phyloP scores from a whole-genome alignment of 1,284 basidiomycete species.

The Cutaneotrichosporon dermatis region DNA sequence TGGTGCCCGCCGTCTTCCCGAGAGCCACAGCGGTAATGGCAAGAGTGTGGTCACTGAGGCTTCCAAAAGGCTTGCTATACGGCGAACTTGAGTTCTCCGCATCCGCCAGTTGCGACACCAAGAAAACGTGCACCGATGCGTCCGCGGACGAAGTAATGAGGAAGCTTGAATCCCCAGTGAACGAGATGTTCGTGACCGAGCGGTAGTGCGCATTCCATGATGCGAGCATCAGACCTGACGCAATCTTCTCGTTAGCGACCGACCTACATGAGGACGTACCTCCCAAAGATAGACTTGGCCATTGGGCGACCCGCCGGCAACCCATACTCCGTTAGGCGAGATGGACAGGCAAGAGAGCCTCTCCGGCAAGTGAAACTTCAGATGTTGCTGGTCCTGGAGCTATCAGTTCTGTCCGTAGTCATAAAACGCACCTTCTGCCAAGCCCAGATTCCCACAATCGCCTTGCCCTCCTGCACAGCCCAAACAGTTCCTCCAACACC shows the following conservation, averaged over 20 bases:
- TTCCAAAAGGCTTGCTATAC: constrained; percentile 62
- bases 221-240: constrained; percentile 81
- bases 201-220: constrained; percentile 96
- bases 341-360: constrained; percentile 73
- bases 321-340: constrained; percentile 67
- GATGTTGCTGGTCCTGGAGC: constrained; percentile 72
- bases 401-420: constrained; percentile 2
- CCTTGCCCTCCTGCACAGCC: constrained; percentile 50
- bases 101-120: constrained; percentile 56
- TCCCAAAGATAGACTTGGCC: constrained; percentile 95
- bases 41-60: constrained; percentile 84
- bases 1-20: constrained; percentile 53
- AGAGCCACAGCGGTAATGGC: constrained; percentile 77
- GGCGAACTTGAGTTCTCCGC: constrained; percentile 10
- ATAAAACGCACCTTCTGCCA: constrained; percentile 48
- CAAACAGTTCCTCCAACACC: constrained; percentile 46
- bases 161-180: constrained; percentile 73
- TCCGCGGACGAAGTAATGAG: constrained; percentile 86
- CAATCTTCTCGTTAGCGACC: constrained; percentile 56
- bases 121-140: constrained; percentile 82
- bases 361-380: constrained; percentile 85
- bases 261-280: constrained; percentile 53
- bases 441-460: constrained; percentile 49
- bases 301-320: constrained; percentile 79
- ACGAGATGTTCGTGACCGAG: constrained; percentile 71